These are phyloP conservation scores for Pleurotus platypus DNA, from an alignment of 768 basidiomycete species.

Conservation along the genomic window DNA sequence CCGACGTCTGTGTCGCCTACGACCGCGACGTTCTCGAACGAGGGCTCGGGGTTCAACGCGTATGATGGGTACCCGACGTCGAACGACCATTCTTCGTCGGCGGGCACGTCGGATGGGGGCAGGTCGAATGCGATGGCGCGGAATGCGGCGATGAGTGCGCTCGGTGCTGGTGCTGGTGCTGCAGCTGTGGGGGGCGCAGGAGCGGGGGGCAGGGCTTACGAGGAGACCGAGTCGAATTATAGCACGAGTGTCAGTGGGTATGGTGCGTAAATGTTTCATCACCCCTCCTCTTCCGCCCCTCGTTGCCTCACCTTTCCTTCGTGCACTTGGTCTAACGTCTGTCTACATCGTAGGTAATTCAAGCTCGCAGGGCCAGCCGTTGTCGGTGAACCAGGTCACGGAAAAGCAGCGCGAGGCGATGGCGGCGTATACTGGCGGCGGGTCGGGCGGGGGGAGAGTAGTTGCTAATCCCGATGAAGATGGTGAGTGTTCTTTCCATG, in stretches of 20 bases:
- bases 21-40: too few relatives aligned
- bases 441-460: neutral
- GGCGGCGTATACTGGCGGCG: neutral
- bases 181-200: neutral
- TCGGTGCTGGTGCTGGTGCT: neutral
- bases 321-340: too few relatives aligned
- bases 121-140: neutral
- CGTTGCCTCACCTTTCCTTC: neutral
- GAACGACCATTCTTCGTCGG: too few relatives aligned
- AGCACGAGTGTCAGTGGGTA: too few relatives aligned
- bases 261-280: neutral
- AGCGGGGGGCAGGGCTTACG: neutral
- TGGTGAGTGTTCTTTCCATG: neutral
- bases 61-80: too few relatives aligned
- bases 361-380: too few relatives aligned
- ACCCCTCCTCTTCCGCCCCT: neutral
- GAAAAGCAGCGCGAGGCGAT: slow-evolving; percentile 10
- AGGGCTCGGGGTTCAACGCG: too few relatives aligned
- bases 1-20: too few relatives aligned
- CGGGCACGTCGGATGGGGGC: neutral
- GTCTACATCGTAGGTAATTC: too few relatives aligned
- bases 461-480: slow-evolving; percentile 10
- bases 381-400: neutral
- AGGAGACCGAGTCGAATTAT: neutral
- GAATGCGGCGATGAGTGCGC: neutral